Conservation (phyloP, 2,329 filamentous ascomycete species). For the Ascochyta viciae-villosae region DNA sequence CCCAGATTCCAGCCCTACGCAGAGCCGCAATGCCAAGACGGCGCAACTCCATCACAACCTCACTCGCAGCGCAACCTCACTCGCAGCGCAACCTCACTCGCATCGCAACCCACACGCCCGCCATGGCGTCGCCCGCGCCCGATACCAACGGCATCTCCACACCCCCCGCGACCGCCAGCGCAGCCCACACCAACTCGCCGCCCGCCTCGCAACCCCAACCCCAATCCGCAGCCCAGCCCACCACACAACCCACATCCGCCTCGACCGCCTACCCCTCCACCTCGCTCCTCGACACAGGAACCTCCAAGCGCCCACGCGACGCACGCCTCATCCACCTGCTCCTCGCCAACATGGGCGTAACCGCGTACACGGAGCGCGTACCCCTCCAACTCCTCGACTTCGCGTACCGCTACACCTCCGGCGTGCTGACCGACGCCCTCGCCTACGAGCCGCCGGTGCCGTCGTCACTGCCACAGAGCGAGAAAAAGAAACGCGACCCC, state of each 20-base stretch:
- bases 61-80: conserved; percentile 4
- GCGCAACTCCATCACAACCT: conserved; percentile 2
- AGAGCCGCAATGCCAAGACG: conserved; percentile 23
- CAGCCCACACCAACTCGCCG: conserved; percentile 41
- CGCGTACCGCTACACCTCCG: conserved; percentile 80
- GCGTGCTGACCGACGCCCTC: conserved; percentile 70
- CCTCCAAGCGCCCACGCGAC: conserved; percentile 71
- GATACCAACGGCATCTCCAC: conserved; percentile 50
- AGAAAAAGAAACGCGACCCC: conserved; percentile 33
- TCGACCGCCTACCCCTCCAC: conserved; percentile 41
- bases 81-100: conserved; percentile 5
- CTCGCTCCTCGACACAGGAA: conserved; percentile 43
- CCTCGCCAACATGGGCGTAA: conserved; percentile 78
- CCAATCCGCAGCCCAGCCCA: conserved; percentile 23
- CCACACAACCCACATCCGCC: conserved; percentile 19
- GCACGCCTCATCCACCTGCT: conserved; percentile 81
- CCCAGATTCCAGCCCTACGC: conserved; percentile 24
- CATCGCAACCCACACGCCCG: conserved; percentile 13
- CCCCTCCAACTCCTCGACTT: conserved; percentile 85
- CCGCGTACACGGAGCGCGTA: conserved; percentile 81
- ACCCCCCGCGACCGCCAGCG: conserved; percentile 43
- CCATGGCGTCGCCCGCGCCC: conserved; percentile 49
- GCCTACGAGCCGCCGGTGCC: conserved; percentile 41
- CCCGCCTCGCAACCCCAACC: conserved; percentile 36
- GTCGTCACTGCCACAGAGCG: conserved; percentile 8